Evolutionary conservation across 164 flowering plant species (phyloP).

Genomic region (Annona cherimola): DNA sequence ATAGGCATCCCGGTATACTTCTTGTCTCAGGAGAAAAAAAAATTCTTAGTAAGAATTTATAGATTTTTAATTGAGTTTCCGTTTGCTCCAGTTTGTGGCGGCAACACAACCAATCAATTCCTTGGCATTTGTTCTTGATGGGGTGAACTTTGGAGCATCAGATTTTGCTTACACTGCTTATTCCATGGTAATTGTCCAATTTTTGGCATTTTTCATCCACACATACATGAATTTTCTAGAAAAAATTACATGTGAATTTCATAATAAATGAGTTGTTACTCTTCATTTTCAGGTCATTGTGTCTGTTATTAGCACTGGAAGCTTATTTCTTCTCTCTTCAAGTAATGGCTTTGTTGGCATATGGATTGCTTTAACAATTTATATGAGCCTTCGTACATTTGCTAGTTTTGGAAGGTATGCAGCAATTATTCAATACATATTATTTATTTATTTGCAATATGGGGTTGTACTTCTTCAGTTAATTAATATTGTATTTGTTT

Average conservation of each 20-base stretch:
- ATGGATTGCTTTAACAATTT: constrained; percentile 81
- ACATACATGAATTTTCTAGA: background rate
- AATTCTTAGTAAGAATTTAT: background rate
- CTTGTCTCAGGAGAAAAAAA: background rate
- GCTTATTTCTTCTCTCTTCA: constrained; percentile 49
- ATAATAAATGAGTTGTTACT: background rate
- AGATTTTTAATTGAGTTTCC: background rate
- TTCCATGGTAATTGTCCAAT: constrained; percentile 51
- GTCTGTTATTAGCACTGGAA: constrained; percentile 55
- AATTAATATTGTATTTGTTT: background rate
- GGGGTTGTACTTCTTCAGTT: background rate
- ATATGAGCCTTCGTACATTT: constrained; percentile 64
- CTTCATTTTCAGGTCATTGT: constrained; percentile 57
- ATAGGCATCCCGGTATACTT: constrained; percentile 70
- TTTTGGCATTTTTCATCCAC: background rate
- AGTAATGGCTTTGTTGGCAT: constrained; percentile 71
- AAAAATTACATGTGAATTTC: background rate
- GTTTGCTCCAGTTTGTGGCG: constrained; percentile 66
- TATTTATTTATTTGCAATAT: background rate
- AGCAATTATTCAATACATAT: background rate
- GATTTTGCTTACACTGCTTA: constrained; percentile 75
- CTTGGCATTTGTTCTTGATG: constrained; percentile 82
- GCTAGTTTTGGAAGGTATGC: constrained; percentile 84
- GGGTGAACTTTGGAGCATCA: constrained; percentile 86
- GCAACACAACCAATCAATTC: constrained; percentile 78